phyloP scores from a whole-genome alignment of 345 rosid genomes.

The Hypericum perforatum region DNA sequence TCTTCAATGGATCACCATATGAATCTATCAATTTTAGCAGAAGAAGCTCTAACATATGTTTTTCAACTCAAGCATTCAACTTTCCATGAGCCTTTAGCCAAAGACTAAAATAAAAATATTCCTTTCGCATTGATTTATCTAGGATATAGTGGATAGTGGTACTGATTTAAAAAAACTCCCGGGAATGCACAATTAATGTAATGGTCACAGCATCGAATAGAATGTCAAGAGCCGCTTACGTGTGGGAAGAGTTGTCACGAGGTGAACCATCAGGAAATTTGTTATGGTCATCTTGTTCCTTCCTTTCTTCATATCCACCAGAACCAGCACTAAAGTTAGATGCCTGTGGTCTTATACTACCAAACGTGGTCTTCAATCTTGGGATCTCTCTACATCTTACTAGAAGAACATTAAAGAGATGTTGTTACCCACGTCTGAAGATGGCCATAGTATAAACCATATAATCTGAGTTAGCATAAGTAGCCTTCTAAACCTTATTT shows the following conservation, averaged over 20 bases:
- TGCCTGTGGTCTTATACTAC: conserved; percentile 44
- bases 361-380: conserved; percentile 21
- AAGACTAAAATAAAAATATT: too few relatives aligned
- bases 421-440: too few relatives aligned
- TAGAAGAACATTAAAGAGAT: conserved; percentile 24
- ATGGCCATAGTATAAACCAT: too few relatives aligned
- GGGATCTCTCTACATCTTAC: conserved; percentile 58
- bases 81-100: too few relatives aligned
- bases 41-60: too few relatives aligned
- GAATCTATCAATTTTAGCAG: too few relatives aligned
- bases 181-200: neutral
- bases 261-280: conserved; percentile 28
- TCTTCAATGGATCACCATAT: too few relatives aligned
- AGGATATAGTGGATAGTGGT: too few relatives aligned
- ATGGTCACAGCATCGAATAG: neutral
- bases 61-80: too few relatives aligned
- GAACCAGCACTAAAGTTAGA: conserved; percentile 63
- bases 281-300: conserved; percentile 41
- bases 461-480: too few relatives aligned
- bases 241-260: conserved; percentile 33
- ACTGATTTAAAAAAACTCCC: neutral
- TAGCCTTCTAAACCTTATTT: too few relatives aligned
- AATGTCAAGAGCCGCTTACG: conserved; percentile 37
- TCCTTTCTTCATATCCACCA: conserved; percentile 44
- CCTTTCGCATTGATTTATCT: too few relatives aligned